phyloP scores from a whole-genome alignment of 2,329 filamentous ascomycete genomes.

The Diaporthe amygdali region DNA sequence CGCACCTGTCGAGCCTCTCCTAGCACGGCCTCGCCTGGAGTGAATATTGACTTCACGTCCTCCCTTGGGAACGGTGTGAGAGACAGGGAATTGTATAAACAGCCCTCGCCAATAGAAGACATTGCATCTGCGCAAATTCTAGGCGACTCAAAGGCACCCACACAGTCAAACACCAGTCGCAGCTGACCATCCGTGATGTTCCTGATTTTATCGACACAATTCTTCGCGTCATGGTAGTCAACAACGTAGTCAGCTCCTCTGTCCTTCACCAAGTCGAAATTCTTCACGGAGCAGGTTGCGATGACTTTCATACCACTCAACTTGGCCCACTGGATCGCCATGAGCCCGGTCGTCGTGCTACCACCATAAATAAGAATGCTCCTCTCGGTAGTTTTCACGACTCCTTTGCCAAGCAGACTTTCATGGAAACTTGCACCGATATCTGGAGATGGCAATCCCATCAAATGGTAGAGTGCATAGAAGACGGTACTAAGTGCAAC shows the following conservation, averaged over 20 bases:
- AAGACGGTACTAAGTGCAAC: neutral
- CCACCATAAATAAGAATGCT: neutral
- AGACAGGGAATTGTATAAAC: neutral
- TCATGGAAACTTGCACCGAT: neutral
- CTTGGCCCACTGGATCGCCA: neutral
- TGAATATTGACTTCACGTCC: neutral
- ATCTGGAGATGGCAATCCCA: neutral
- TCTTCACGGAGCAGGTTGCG: neutral
- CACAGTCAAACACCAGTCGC: neutral
- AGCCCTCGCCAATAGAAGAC: neutral
- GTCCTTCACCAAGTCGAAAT: neutral
- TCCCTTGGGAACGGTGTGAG: neutral
- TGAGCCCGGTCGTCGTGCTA: neutral
- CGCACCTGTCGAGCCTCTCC: neutral
- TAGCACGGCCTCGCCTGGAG: neutral
- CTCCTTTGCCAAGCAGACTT: too few species aligned
- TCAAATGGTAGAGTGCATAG: neutral
- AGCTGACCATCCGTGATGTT: neutral
- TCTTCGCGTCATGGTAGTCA: neutral
- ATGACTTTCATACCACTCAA: neutral
- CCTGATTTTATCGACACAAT: neutral
- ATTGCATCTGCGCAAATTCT: neutral
- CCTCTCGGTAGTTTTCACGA: neutral
- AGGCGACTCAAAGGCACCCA: neutral
- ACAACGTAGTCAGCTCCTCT: neutral